Conservation (phyloP, 345 rosid species). For the Salix exigua region DNA sequence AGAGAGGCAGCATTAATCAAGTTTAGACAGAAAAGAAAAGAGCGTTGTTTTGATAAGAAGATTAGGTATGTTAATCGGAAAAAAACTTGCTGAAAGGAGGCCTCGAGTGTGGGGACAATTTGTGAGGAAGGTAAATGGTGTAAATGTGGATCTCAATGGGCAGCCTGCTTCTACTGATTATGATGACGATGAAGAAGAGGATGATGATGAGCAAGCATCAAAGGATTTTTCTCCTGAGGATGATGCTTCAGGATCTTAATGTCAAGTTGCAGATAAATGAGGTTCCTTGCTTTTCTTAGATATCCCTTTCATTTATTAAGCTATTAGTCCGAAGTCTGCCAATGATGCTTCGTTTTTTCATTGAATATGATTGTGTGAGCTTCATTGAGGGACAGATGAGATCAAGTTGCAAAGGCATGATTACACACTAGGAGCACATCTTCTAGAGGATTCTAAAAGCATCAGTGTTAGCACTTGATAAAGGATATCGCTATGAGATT, state of each 20-base stretch:
- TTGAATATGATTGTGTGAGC: background rate
- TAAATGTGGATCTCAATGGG: constrained; percentile 79
- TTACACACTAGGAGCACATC: background rate
- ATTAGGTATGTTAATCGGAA: constrained; percentile 76
- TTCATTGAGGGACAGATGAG: background rate
- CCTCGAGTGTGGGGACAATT: constrained; percentile 98
- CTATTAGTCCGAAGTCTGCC: background rate
- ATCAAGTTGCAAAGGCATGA: background rate
- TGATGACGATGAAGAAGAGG: constrained; percentile 78
- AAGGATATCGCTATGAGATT: background rate
- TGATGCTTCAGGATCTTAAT: constrained; percentile 40
- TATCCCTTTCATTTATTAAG: background rate
- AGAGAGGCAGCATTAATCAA: constrained; percentile 88
- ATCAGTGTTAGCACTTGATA: background rate
- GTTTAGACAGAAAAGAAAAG: constrained; percentile 90
- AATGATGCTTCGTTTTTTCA: background rate
- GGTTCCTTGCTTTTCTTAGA: background rate
- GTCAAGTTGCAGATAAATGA: background rate
- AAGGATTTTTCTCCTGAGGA: constrained; percentile 64
- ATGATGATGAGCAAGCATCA: constrained; percentile 45
- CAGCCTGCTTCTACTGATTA: constrained; percentile 61
- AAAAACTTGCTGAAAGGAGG: constrained; percentile 93
- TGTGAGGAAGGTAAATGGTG: constrained; percentile 82
- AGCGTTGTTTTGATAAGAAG: constrained; percentile 93
- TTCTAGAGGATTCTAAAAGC: background rate